Conservation (phyloP, 257 asterid genomes). For the Solanum pennellii region DNA sequence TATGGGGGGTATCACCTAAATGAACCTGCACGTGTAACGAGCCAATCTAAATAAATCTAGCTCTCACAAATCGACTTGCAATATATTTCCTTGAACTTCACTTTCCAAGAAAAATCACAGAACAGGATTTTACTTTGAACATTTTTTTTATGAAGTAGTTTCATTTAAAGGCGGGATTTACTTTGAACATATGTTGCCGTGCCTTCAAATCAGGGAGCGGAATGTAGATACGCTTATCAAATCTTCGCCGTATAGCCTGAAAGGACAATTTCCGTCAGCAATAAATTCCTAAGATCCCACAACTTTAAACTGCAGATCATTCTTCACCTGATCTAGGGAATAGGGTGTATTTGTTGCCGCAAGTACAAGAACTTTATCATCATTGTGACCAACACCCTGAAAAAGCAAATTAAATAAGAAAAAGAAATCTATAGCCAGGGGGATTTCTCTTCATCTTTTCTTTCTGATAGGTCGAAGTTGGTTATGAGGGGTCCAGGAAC, state of each 20-base stretch:
- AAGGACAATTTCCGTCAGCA: not conserved
- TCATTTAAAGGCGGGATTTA: slow-evolving; percentile 4
- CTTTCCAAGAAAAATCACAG: not conserved
- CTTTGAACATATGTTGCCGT: slow-evolving; percentile 96
- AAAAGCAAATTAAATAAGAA: not conserved
- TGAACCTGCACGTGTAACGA: slow-evolving; percentile 23
- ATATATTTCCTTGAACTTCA: not conserved
- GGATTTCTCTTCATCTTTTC: not conserved
- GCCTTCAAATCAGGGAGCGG: slow-evolving; percentile 96
- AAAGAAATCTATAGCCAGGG: not conserved
- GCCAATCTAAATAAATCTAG: not conserved
- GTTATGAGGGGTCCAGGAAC: not conserved
- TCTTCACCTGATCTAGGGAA: slow-evolving; percentile 86
- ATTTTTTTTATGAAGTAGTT: slow-evolving; percentile 4
- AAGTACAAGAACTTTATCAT: slow-evolving; percentile 96
- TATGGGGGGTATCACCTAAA: slow-evolving; percentile 49
- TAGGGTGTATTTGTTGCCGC: slow-evolving; percentile 99
- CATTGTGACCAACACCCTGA: slow-evolving; percentile 97
- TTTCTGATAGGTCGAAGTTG: not conserved
- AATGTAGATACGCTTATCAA: slow-evolving; percentile 92
- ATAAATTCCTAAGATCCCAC: not conserved
- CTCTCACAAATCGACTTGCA: not conserved
- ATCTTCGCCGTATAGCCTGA: slow-evolving; percentile 91
- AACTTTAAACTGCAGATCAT: not conserved
- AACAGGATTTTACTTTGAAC: slow-evolving; percentile 59